phyloP scores from a whole-genome alignment of 148 eudicot species.

The Camellia granthamiana region DNA sequence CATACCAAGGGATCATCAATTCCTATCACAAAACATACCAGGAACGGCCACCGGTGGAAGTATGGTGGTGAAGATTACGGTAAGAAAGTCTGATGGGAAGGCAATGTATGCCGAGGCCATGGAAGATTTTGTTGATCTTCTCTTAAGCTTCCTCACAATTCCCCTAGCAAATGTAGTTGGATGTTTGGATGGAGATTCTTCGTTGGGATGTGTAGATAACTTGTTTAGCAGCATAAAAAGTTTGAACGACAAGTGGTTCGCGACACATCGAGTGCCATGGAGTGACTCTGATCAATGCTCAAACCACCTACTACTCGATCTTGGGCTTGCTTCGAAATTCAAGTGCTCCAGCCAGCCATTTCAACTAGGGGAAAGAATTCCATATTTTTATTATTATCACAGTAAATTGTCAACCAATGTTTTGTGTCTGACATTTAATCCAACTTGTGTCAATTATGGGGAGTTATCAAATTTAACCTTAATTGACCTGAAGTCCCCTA shows the following conservation, averaged over 20 bases:
- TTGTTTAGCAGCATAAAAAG: neutral
- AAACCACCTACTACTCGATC: neutral
- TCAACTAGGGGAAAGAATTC: neutral
- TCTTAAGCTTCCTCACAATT: slow-evolving; percentile 18
- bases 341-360: neutral
- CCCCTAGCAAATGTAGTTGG: slow-evolving; percentile 7
- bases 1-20: neutral
- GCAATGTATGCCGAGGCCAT: neutral
- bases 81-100: neutral
- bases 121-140: slow-evolving; percentile 17
- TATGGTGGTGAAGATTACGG: neutral
- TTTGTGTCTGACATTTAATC: too few relatives aligned
- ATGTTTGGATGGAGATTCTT: neutral
- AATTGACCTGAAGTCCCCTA: neutral
- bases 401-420: too few relatives aligned
- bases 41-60: neutral
- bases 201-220: slow-evolving; percentile 11
- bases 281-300: neutral
- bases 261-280: too few relatives aligned
- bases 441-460: too few relatives aligned
- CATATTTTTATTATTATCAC: too few relatives aligned
- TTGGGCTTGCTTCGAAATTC: neutral
- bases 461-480: neutral
- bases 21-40: neutral
- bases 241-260: slow-evolving; percentile 12